These are phyloP conservation scores for Nepenthes alata DNA, from an alignment of 179 eudicot species.

Conservation along the genomic window DNA sequence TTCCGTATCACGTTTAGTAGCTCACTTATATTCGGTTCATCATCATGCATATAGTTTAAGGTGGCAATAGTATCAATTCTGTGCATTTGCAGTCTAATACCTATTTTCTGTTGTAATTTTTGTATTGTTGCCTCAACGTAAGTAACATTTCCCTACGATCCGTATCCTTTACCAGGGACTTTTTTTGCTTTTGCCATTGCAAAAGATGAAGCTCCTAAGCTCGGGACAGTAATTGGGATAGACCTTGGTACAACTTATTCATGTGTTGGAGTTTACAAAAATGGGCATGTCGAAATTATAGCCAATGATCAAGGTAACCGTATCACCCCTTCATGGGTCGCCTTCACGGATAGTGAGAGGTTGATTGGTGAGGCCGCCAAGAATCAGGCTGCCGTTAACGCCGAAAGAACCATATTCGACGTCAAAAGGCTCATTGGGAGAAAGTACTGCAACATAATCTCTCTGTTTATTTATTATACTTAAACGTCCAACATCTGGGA, in stretches of 20 bases:
- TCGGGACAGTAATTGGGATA: conserved; percentile 33
- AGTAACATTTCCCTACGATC: not conserved
- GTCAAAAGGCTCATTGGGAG: conserved; percentile 35
- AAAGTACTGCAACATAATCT: conserved; percentile 5
- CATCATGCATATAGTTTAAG: too few species aligned
- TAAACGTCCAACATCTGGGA: not conserved
- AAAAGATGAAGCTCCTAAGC: conserved; percentile 34
- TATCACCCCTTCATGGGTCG: conserved; percentile 4
- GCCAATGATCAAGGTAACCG: conserved; percentile 6
- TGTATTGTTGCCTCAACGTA: too few species aligned
- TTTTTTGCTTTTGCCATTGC: conserved; percentile 26
- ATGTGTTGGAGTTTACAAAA: conserved; percentile 5
- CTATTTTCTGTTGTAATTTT: too few species aligned
- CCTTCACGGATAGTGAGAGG: conserved; percentile 1
- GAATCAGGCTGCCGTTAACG: conserved; percentile 4
- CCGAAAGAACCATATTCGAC: conserved; percentile 14
- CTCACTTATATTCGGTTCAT: too few species aligned
- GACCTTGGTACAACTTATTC: conserved; percentile 4
- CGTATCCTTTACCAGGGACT: conserved; percentile 10
- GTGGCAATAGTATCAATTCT: too few species aligned
- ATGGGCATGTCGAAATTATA: conserved; percentile 3
- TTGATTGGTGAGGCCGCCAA: conserved; percentile 6
- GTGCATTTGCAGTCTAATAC: too few species aligned
- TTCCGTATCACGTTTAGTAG: too few species aligned
- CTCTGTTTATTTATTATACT: not conserved